A percentile compares a stretch with the other conserved stretches of the same genome.
phyloP scores from a whole-genome alignment of 768 basidiomycete species.

The Auricularia heimuer region DNA sequence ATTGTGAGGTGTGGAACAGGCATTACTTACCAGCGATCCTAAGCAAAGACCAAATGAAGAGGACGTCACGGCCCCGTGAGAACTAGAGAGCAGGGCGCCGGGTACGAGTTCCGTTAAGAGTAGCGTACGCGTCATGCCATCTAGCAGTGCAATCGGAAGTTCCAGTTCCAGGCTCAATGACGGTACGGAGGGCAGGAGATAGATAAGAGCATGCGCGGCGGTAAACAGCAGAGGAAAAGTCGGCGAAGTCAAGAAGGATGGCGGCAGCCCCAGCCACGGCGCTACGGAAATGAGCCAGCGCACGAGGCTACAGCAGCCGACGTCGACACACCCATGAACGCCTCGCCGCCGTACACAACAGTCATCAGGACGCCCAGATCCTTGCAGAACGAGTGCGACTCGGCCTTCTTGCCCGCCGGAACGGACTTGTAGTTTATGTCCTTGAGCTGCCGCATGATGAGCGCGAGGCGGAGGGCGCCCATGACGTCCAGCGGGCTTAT shows the following conservation, averaged over 20 bases:
- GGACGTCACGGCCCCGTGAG: conserved; percentile 37
- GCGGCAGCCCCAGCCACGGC: conserved; percentile 52
- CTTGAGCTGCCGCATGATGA: conserved; percentile 57
- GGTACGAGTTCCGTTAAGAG: conserved; percentile 73
- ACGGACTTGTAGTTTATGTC: conserved; percentile 33
- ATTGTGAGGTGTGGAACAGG: neutral
- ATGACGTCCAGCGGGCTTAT: conserved; percentile 58
- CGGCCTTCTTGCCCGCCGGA: conserved; percentile 24
- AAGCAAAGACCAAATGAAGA: conserved; percentile 75
- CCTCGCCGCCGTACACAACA: conserved; percentile 76
- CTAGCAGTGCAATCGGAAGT: conserved; percentile 61
- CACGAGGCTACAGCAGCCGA: neutral
- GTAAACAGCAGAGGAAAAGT: conserved; percentile 54
- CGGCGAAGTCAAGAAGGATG: conserved; percentile 76
- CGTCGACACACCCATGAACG: conserved; percentile 42
- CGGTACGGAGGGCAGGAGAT: conserved; percentile 49
- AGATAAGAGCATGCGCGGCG: conserved; percentile 48
- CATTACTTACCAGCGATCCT: conserved; percentile 53
- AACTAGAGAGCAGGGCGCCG: conserved; percentile 47
- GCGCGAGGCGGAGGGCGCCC: conserved; percentile 59
- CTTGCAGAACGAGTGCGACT: conserved; percentile 42
- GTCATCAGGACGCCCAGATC: conserved; percentile 47
- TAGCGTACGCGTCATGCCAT: conserved; percentile 70
- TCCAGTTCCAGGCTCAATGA: conserved; percentile 46
- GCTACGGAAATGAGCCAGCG: conserved; percentile 26